Evolutionary conservation across 2,329 filamentous ascomycete genomes (phyloP).

Genomic region (Gliomastix tumulicola): DNA sequence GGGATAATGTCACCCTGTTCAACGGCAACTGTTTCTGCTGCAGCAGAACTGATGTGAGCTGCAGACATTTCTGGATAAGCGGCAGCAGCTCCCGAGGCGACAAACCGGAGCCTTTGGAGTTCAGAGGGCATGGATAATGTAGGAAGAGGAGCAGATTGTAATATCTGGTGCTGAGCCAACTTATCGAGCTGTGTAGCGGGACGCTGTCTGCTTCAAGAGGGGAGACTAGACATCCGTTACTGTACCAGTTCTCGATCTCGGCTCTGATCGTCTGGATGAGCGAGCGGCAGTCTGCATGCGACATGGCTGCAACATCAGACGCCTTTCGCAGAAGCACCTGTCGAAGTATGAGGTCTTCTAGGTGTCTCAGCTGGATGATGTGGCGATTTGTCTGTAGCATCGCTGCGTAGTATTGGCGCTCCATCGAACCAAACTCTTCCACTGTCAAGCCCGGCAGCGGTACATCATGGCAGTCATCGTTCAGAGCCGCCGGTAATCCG

Average conservation of each 20-base stretch:
- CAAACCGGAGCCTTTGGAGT: constrained; percentile 21
- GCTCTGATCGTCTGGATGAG: constrained; percentile 24
- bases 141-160: constrained; percentile 33
- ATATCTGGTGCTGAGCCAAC: constrained; percentile 33
- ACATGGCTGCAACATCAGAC: constrained; percentile 17
- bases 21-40: constrained; percentile 34
- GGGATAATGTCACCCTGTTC: constrained; percentile 32
- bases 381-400: constrained; percentile 37
- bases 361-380: constrained; percentile 32
- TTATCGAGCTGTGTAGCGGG: constrained; percentile 34
- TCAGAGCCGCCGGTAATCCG: constrained; percentile 29
- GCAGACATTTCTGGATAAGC: constrained; percentile 31
- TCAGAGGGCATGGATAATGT: constrained; percentile 33
- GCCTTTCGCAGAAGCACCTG: constrained; percentile 23
- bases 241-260: constrained; percentile 39
- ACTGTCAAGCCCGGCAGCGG: constrained; percentile 34
- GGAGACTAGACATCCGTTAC: constrained; percentile 33
- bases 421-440: constrained; percentile 33
- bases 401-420: constrained; percentile 26
- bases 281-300: constrained; percentile 20
- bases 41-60: constrained; percentile 30
- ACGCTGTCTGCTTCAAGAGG: constrained; percentile 33
- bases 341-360: constrained; percentile 28
- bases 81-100: constrained; percentile 24
- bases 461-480: constrained; percentile 28